Percentiles rank a stretch among this genome's conserved stretches.
Evolutionary conservation across 352 stramenopile genomes (phyloP).

Genomic region (Phytophthora kernoviae): DNA sequence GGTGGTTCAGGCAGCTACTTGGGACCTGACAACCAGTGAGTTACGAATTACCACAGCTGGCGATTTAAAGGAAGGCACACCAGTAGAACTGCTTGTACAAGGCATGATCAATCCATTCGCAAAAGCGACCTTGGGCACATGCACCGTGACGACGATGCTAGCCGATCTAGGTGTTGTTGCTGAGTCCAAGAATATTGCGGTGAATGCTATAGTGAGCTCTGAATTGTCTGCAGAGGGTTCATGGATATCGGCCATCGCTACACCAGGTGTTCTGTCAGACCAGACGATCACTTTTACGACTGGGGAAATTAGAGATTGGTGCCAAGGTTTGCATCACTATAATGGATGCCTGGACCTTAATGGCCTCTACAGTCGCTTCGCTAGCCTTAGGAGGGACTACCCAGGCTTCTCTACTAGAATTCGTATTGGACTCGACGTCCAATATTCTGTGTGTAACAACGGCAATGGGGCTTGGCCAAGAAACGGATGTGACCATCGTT

Average conservation of each 20-base stretch:
- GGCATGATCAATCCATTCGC: constrained; percentile 65
- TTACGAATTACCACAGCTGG: constrained; percentile 47
- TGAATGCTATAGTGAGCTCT: constrained; percentile 50
- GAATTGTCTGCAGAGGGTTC: constrained; percentile 26
- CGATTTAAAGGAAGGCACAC: constrained; percentile 37
- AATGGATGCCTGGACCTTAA: constrained; percentile 39
- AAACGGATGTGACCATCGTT: constrained; percentile 40
- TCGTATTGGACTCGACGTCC: constrained; percentile 17
- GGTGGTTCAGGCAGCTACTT: constrained; percentile 33
- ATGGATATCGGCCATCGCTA: constrained; percentile 45
- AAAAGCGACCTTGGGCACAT: constrained; percentile 9
- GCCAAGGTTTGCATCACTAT: constrained; percentile 48
- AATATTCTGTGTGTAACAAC: constrained; percentile 37
- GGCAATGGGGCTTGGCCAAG: constrained; percentile 34
- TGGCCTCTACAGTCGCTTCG: constrained; percentile 31
- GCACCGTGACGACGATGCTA: constrained; percentile 44
- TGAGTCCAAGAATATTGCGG: constrained; percentile 40
- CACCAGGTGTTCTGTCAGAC: constrained; percentile 52
- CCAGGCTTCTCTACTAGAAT: constrained; percentile 6
- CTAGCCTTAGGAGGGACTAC: constrained; percentile 14
- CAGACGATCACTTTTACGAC: constrained; percentile 48
- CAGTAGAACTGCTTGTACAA: constrained; percentile 45
- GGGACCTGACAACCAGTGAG: constrained; percentile 26
- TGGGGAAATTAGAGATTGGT: constrained; percentile 43
- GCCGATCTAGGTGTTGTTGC: constrained; percentile 53